Evolutionary conservation across 129 eudicot genomes (phyloP).

Genomic region (Artemisia annua): DNA sequence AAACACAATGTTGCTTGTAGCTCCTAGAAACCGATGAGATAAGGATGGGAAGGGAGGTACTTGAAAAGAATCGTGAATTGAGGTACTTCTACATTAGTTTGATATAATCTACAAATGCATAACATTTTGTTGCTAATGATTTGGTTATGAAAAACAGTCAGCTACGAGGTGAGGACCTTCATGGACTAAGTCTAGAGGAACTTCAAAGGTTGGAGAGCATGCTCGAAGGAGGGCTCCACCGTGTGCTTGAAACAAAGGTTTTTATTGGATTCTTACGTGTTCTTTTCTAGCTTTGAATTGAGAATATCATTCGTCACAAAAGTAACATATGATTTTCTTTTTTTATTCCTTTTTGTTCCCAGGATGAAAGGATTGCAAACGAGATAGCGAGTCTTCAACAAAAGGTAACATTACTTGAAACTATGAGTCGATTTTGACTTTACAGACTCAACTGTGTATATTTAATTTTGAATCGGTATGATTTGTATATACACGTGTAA

Average conservation of each 20-base stretch:
- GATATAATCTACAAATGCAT: neutral
- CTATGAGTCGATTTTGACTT: no score
- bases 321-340: neutral
- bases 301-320: neutral
- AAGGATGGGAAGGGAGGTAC: constrained; percentile 45
- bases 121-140: constrained; percentile 2
- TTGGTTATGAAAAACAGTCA: constrained; percentile 36
- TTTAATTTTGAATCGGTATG: neutral
- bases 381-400: constrained; percentile 48
- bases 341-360: neutral
- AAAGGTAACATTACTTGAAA: constrained; percentile 32
- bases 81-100: constrained; percentile 35
- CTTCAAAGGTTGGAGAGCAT: constrained; percentile 53
- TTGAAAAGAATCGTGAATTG: constrained; percentile 46
- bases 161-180: constrained; percentile 66
- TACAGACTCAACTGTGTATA: no score
- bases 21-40: constrained; percentile 40
- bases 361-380: constrained; percentile 44
- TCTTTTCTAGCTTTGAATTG: neutral
- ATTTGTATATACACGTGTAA: no score
- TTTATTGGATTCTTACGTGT: neutral
- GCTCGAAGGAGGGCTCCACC: constrained; percentile 55
- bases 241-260: constrained; percentile 57
- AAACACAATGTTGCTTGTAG: constrained; percentile 20
- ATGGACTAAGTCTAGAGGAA: constrained; percentile 53